Evolutionary conservation across 345 rosid species (phyloP), one percentile per base, ranked within the genome.

Genomic region (Crucihimalaya himalaica): DNA sequence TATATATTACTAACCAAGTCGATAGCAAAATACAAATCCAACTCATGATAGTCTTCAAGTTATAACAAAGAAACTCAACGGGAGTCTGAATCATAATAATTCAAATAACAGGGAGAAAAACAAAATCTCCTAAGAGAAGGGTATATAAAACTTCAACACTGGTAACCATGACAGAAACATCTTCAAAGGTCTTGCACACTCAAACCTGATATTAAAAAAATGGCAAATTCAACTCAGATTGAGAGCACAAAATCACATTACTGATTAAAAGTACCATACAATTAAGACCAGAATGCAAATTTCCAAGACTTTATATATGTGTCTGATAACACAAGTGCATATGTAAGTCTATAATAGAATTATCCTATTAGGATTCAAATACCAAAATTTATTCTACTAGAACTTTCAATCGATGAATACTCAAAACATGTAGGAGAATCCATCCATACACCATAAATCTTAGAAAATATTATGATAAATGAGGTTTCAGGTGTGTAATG

Each of bases 131-230:
- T 20, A 25, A 45, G 52, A 34, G 28, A 37, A 55, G 8, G 21
- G 5, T 8, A 34, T 11, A 14, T 53, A 8, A 65, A 54, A 43
- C 63, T 73, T 65, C 53, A 37, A 46, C 31, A 15, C 39, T 15
- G n/a, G 28, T 32, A 10, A 12, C 23, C 60, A 39, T 57, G 45
- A 28, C 6, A 35, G 31, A 31, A 1, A 31, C 4, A 39, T 52
- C 51, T 69, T 88, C 84, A 86, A 67, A 90, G 82, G 14, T 88
- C 96, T 71, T 86, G 90, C 9, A 89, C 97, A 10, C 74, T 88
- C 86, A 90, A 83, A 90, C 96, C 97, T 93, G 90, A 70, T 78
- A 42, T 50, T 0, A 23, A 34, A 1, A 1, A 55, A 12, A 55
- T 54, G 13, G 43, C n/a, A 35, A 10, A 37, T 37, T 10, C 40